These are phyloP conservation scores for Yarrowia divulgata DNA, from an alignment of 805 yeast species.

Conservation along the genomic window DNA sequence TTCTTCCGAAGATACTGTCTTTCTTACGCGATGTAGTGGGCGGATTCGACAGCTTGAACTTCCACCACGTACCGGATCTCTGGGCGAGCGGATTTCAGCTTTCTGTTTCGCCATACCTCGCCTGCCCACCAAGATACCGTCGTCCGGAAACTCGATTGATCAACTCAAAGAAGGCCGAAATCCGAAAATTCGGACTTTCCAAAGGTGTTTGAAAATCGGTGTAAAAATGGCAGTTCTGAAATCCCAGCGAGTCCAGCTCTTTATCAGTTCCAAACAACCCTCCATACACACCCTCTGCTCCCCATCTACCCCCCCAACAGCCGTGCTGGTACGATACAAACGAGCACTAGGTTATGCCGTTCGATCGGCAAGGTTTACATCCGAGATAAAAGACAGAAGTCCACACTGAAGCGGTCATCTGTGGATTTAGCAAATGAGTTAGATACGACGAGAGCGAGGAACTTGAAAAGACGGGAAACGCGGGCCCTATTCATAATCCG, in stretches of 20 bases:
- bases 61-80: neutral
- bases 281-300: neutral
- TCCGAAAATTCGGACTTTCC: slow-evolving; percentile 5
- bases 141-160: neutral
- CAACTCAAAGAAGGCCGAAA: slow-evolving; percentile 16
- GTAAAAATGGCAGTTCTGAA: neutral
- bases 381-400: slow-evolving; percentile 14
- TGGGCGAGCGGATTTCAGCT: neutral
- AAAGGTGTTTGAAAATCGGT: too few species aligned
- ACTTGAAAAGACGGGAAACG: too few species aligned
- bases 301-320: neutral
- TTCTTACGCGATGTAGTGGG: neutral
- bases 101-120: neutral
- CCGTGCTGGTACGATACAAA: slow-evolving; percentile 18
- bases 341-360: slow-evolving; percentile 26
- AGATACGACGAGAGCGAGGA: too few species aligned
- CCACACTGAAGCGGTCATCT: too few species aligned
- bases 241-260: too few species aligned
- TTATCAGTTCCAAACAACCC: neutral
- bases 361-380: slow-evolving; percentile 24
- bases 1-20: neutral
- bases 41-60: neutral
- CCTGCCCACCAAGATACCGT: neutral
- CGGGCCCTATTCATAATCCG: too few species aligned
- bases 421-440: too few species aligned